Conservation (phyloP, 768 basidiomycete species). For the Boletus pseudo-olivaceus region DNA sequence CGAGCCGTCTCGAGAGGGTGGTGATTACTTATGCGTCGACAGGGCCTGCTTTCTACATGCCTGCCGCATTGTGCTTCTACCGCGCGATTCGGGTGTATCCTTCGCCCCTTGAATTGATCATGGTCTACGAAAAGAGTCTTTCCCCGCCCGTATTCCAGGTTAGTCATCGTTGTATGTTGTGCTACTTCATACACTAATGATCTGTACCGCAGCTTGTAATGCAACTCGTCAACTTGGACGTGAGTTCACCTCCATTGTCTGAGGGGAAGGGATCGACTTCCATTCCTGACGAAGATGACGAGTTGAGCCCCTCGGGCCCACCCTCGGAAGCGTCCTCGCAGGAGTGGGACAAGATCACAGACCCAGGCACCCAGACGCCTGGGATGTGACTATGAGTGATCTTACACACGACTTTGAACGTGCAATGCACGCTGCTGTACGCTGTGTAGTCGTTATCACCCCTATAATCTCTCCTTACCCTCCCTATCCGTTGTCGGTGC, state of each 20-base stretch:
- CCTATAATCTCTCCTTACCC: constrained; percentile 19
- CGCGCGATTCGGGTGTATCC: constrained; percentile 94
- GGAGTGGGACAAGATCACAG: constrained; percentile 87
- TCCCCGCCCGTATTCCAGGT: constrained; percentile 80
- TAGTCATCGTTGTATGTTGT: constrained; percentile 9
- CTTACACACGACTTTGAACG: constrained; percentile 27
- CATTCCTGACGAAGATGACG: constrained; percentile 47
- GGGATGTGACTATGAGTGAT: constrained; percentile 35
- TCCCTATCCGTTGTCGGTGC: constrained; percentile 22
- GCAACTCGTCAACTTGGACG: constrained; percentile 85
- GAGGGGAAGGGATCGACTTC: constrained; percentile 23
- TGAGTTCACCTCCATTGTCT: constrained; percentile 61
- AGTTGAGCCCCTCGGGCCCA: constrained; percentile 63
- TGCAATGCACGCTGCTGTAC: constrained; percentile 28
- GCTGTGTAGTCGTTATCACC: constrained; percentile 28
- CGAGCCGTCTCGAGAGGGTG: background rate
- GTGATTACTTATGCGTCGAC: constrained; percentile 4
- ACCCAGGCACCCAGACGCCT: constrained; percentile 58
- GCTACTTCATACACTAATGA: constrained; percentile 5
- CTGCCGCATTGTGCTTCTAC: constrained; percentile 88
- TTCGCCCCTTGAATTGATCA: constrained; percentile 87
- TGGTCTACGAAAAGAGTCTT: constrained; percentile 91
- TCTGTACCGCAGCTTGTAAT: constrained; percentile 53
- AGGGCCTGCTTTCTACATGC: constrained; percentile 78
- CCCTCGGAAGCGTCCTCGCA: constrained; percentile 87